Evolutionary conservation across 345 rosid genomes (phyloP).

Genomic region (Crucihimalaya himalaica): DNA sequence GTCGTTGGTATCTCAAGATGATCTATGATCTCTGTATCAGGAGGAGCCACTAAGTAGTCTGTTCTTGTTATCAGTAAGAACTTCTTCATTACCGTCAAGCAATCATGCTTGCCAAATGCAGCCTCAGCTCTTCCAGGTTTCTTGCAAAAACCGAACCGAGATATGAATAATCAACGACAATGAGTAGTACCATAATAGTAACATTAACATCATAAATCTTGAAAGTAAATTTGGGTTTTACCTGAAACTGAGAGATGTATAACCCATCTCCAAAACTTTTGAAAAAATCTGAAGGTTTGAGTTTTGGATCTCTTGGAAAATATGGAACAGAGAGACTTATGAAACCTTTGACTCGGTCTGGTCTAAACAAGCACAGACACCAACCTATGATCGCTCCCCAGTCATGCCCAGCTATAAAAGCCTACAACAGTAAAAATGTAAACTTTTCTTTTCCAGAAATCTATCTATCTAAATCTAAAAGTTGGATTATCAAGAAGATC

Average conservation of each 20-base stretch:
- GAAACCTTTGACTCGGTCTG: conserved; percentile 59
- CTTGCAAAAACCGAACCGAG: conserved; percentile 28
- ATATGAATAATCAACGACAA: neutral
- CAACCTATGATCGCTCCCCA: conserved; percentile 68
- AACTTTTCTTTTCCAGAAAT: neutral
- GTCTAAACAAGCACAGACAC: conserved; percentile 54
- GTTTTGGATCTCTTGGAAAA: conserved; percentile 44
- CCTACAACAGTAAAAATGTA: conserved; percentile 38
- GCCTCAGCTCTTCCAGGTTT: conserved; percentile 76
- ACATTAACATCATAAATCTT: neutral
- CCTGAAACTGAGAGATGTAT: conserved; percentile 71
- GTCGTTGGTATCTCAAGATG: conserved; percentile 54
- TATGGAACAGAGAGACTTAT: conserved; percentile 53
- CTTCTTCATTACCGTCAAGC: conserved; percentile 67
- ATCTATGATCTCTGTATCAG: conserved; percentile 63
- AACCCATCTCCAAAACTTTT: conserved; percentile 52
- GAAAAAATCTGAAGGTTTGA: conserved; percentile 38
- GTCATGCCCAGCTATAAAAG: conserved; percentile 69
- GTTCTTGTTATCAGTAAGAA: conserved; percentile 54
- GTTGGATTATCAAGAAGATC: conserved; percentile 7
- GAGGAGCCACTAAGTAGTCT: conserved; percentile 58
- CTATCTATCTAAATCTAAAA: neutral
- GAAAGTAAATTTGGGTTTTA: conserved; percentile 13
- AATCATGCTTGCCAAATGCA: conserved; percentile 64
- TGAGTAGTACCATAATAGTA: neutral